Percentiles rank a stretch among this genome's conserved stretches.
Evolutionary conservation across 2,329 filamentous ascomycete genomes (phyloP).

Genomic region (Penicillium sp.): DNA sequence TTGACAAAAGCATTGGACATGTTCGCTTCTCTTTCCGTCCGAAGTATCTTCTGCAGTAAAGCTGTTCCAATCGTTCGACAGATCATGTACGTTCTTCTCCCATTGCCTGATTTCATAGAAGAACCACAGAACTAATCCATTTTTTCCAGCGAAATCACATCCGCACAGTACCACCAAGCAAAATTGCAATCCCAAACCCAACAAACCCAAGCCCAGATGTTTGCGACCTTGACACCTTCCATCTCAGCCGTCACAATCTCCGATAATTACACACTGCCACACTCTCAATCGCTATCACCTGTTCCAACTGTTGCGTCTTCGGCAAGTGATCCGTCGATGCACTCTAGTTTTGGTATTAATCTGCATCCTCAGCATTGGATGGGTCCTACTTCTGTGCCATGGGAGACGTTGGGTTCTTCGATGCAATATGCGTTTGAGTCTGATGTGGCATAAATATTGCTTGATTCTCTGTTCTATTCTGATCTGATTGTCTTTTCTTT

Average conservation of each 20-base stretch:
- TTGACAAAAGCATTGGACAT: constrained; percentile 32
- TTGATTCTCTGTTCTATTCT: background rate
- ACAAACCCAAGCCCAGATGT: constrained; percentile 12
- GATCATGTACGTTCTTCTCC: constrained; percentile 29
- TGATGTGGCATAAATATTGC: background rate
- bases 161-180: constrained; percentile 13
- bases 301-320: constrained; percentile 19
- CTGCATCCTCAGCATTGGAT: constrained; percentile 38
- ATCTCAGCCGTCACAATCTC: constrained; percentile 11
- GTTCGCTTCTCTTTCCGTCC: constrained; percentile 34
- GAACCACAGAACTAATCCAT: background rate
- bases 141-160: constrained; percentile 24
- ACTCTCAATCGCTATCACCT: constrained; percentile 20
- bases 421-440: constrained; percentile 17
- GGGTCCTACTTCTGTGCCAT: constrained; percentile 29
- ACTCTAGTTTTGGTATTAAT: constrained; percentile 22
- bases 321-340: constrained; percentile 20
- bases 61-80: constrained; percentile 36
- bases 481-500: background rate
- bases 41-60: constrained; percentile 39
- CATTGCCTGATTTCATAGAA: background rate
- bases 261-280: constrained; percentile 15
- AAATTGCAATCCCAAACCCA: constrained; percentile 11
- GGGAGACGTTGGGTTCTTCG: constrained; percentile 22
- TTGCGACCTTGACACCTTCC: constrained; percentile 3